Conservation (phyloP, 257 asterid species). For the Gynochthodes officinalis region DNA sequence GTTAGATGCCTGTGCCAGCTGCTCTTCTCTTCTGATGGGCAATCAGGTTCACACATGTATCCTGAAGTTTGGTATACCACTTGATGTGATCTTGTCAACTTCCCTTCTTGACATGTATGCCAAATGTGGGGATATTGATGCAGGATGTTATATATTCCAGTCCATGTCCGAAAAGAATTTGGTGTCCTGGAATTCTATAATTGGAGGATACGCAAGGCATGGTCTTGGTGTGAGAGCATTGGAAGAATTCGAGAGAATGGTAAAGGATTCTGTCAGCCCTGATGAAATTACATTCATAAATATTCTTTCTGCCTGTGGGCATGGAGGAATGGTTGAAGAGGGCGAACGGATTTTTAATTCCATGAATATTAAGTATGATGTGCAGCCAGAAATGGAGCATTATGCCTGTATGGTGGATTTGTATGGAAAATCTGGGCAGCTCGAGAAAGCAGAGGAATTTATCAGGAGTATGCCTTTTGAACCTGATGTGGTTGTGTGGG, state of each 20-base stretch:
- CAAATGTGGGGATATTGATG: constrained; percentile 61
- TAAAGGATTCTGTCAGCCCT: constrained; percentile 34
- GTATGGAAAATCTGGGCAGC: constrained; percentile 67
- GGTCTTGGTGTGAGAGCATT: constrained; percentile 57
- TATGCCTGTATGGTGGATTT: constrained; percentile 82
- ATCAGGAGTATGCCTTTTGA: constrained; percentile 63
- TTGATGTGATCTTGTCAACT: constrained; percentile 56
- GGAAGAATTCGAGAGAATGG: constrained; percentile 57
- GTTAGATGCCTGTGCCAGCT: constrained; percentile 67
- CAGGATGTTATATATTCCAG: constrained; percentile 43
- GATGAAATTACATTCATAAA: constrained; percentile 64
- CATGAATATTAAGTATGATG: constrained; percentile 37
- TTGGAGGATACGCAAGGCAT: constrained; percentile 70
- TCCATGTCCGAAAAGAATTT: constrained; percentile 46
- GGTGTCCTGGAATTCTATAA: constrained; percentile 71
- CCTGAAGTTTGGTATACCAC: constrained; percentile 48
- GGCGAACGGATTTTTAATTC: constrained; percentile 58
- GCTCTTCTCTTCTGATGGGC: constrained; percentile 62
- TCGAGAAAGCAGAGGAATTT: constrained; percentile 56
- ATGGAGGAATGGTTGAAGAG: constrained; percentile 68
- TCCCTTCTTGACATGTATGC: constrained; percentile 78
- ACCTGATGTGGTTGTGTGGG: constrained; percentile 78
- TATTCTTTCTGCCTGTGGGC: constrained; percentile 68
- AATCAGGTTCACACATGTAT: constrained; percentile 52
- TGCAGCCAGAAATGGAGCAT: constrained; percentile 58